Base-by-base conservation (phyloP, 352 stramenopile genomes). In the Pythium vanterpoolii region DNA sequence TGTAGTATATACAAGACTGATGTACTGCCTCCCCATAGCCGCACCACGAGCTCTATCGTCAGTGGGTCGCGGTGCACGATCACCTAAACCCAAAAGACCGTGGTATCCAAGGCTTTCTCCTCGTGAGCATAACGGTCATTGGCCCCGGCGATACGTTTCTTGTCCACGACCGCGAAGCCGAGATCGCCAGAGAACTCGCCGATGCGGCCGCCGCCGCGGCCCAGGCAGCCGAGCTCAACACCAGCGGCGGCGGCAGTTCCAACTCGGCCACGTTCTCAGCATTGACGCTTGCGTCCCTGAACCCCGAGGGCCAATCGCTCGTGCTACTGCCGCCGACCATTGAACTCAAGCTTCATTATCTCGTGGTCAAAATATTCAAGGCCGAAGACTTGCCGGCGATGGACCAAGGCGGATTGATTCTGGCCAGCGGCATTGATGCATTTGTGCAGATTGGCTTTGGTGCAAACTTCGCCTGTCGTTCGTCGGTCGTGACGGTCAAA, bases 51-150 rank as follows among this genome's bases (percentile, higher is more conserved):
- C 46, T 96, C 0, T 93, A 97, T 58, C 79, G 88, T 2, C 78
- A 96, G 56, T 97, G 90, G 90, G 83, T 97, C 21, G 86, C 82
- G n/a, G 66, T 97, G 4, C 82, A 96, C 60, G 89, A 97, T 45
- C 84, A 96, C 39, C 60, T 93, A 23, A 96, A 82, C 57, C 51
- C 71, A 13, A 91, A 89, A 38, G 87, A 97, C 46, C 71, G 70
- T 30, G 90, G 90, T 7, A 80, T 97, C 14, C 90, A 97, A 45
- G 83, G 83, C 0, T 93, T 88, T 60, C 33, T 93, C 10, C 66
- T 91, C 0, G 63, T 91, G 18, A 89, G 76, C 21, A 72, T 90
- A 21, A 82, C 74, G 5, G 69, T 91, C n/a, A 73, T 89, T 16
- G 83, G 83, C 1, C 83, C 81, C n/a, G 79, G 77, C 5, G 80